phyloP scores from a whole-genome alignment of 2,329 filamentous ascomycete species.

The Myotisia sp. region DNA sequence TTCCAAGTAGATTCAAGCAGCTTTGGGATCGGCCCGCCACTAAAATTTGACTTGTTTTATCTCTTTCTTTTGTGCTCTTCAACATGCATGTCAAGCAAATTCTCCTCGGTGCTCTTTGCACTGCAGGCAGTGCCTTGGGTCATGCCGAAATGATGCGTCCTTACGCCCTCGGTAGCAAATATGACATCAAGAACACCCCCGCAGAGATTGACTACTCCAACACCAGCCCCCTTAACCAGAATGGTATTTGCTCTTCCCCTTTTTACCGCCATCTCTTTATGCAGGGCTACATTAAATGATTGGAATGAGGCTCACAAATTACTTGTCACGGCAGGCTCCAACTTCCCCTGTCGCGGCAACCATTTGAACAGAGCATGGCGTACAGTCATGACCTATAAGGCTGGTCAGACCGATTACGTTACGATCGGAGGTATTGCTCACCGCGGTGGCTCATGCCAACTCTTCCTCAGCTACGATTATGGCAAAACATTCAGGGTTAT shows the following conservation, averaged over 20 bases:
- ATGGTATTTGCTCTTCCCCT: too few relatives aligned
- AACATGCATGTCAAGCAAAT: too few relatives aligned
- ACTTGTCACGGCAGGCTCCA: conserved; percentile 32
- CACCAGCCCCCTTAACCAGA: conserved; percentile 39
- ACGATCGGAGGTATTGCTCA: conserved; percentile 53
- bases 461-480: conserved; percentile 58
- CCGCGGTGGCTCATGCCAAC: conserved; percentile 61
- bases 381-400: conserved; percentile 45
- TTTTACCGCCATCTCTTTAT: too few relatives aligned
- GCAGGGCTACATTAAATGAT: too few relatives aligned
- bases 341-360: conserved; percentile 67
- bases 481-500: conserved; percentile 56
- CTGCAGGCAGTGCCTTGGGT: conserved; percentile 9
- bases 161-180: conserved; percentile 37
- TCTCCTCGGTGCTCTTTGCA: conserved; percentile 3
- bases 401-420: conserved; percentile 50
- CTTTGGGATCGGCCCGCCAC: too few relatives aligned
- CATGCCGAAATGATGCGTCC: conserved; percentile 46
- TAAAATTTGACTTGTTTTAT: too few relatives aligned
- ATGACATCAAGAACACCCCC: conserved; percentile 19
- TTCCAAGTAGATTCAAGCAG: too few relatives aligned
- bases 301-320: too few relatives aligned
- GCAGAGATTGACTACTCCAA: too few relatives aligned
- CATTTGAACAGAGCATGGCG: conserved; percentile 38
- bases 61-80: too few relatives aligned